phyloP scores from a whole-genome alignment of 768 basidiomycete species.

The Kwoniella botswanensis region DNA sequence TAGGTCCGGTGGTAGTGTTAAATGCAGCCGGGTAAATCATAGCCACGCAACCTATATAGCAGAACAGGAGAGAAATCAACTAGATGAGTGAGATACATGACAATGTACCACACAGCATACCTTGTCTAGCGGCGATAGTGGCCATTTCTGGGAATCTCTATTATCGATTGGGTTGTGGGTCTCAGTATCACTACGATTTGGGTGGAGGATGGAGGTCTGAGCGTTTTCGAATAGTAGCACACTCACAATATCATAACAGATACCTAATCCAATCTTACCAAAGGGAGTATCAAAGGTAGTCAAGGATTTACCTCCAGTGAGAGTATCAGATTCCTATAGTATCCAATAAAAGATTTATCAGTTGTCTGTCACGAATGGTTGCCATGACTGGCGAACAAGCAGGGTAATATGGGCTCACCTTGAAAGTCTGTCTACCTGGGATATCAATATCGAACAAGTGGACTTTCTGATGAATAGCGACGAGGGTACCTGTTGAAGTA shows the following conservation, averaged over 20 bases:
- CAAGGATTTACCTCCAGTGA: slow-evolving; percentile 73
- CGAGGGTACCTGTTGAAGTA: slow-evolving; percentile 70
- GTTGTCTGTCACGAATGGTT: no score
- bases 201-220: no score
- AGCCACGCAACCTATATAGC: slow-evolving; percentile 73
- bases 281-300: slow-evolving; percentile 94
- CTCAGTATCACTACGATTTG: no score
- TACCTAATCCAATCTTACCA: slow-evolving; percentile 92
- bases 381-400: no score
- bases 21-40: slow-evolving; percentile 94
- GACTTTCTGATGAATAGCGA: slow-evolving; percentile 88
- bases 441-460: slow-evolving; percentile 99
- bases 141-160: slow-evolving; percentile 76
- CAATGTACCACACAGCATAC: slow-evolving; percentile 59
- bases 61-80: slow-evolving; percentile 10
- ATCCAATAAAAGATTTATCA: no score
- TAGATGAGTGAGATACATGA: not conserved
- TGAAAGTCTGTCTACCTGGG: slow-evolving; percentile 57
- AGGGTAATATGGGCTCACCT: slow-evolving; percentile 30
- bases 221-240: no score
- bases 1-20: slow-evolving; percentile 91
- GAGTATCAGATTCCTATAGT: slow-evolving; percentile 63
- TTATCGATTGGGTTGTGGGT: no score
- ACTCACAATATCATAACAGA: slow-evolving; percentile 83
- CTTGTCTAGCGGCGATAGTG: slow-evolving; percentile 85